These are phyloP conservation scores for Claviceps citrina DNA, from an alignment of 2,329 filamentous ascomycete species.

Conservation along the genomic window DNA sequence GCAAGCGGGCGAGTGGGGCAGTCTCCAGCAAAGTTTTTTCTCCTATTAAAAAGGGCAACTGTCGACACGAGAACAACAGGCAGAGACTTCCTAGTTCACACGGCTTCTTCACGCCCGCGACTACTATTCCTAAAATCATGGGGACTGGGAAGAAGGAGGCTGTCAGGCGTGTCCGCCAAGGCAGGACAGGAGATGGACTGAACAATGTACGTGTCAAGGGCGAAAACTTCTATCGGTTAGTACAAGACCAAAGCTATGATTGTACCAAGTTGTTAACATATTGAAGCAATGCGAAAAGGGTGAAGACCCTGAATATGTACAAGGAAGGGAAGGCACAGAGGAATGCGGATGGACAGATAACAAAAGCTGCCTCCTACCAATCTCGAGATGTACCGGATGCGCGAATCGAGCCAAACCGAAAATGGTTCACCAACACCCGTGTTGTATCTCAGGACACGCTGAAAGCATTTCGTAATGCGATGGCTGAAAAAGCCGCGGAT, in stretches of 20 bases:
- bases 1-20: background rate
- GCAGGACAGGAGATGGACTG: constrained; percentile 74
- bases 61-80: too few relatives aligned
- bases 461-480: constrained; percentile 74
- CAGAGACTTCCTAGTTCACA: too few relatives aligned
- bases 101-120: background rate
- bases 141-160: constrained; percentile 87
- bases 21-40: constrained; percentile 1
- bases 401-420: constrained; percentile 85
- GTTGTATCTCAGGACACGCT: constrained; percentile 80
- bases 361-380: constrained; percentile 71
- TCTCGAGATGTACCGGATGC: constrained; percentile 67
- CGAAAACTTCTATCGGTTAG: constrained; percentile 91
- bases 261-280: constrained; percentile 8
- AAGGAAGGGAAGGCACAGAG: constrained; percentile 74
- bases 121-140: constrained; percentile 35
- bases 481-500: constrained; percentile 77
- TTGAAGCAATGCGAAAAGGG: constrained; percentile 56
- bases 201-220: constrained; percentile 85
- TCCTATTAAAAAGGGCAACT: background rate
- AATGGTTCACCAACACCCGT: constrained; percentile 94
- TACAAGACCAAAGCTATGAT: background rate
- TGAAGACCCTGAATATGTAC: constrained; percentile 78
- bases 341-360: constrained; percentile 72
- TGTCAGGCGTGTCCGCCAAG: constrained; percentile 66